Evolutionary conservation across 805 yeast species (phyloP).

Genomic region (Saccharomycopsis vini): DNA sequence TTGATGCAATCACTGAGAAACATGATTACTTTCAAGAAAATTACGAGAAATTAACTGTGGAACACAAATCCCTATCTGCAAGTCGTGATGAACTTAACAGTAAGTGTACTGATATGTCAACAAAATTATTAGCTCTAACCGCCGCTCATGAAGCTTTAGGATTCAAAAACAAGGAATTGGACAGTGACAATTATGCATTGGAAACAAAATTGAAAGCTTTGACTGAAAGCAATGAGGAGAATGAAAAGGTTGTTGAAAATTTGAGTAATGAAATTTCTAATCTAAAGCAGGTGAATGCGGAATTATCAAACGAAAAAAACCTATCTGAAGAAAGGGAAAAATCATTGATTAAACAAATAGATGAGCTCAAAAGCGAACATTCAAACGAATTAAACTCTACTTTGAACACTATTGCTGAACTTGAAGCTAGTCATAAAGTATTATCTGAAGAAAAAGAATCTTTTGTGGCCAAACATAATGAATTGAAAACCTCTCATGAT

Average conservation of each 20-base stretch:
- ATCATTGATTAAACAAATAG: not conserved
- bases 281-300: constrained; percentile 20
- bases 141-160: constrained; percentile 12
- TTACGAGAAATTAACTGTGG: not conserved
- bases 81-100: constrained; percentile 5
- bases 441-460: constrained; percentile 2
- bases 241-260: not conserved
- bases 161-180: constrained; percentile 1
- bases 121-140: constrained; percentile 9
- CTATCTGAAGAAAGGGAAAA: not conserved
- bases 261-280: constrained; percentile 9
- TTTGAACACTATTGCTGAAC: constrained; percentile 4
- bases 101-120: constrained; percentile 7
- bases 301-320: not conserved
- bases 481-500: not conserved
- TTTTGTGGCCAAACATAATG: not conserved
- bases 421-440: constrained; percentile 8
- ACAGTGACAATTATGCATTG: not conserved
- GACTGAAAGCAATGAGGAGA: not conserved
- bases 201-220: constrained; percentile 3
- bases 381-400: not conserved
- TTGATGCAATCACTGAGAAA: not conserved
- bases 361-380: not conserved
- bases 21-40: not conserved
- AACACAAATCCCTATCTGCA: constrained; percentile 2